A percentile compares a stretch with the other conserved stretches of the same genome.
phyloP scores from a whole-genome alignment of 805 yeast genomes.

The Metschnikowia lunata region DNA sequence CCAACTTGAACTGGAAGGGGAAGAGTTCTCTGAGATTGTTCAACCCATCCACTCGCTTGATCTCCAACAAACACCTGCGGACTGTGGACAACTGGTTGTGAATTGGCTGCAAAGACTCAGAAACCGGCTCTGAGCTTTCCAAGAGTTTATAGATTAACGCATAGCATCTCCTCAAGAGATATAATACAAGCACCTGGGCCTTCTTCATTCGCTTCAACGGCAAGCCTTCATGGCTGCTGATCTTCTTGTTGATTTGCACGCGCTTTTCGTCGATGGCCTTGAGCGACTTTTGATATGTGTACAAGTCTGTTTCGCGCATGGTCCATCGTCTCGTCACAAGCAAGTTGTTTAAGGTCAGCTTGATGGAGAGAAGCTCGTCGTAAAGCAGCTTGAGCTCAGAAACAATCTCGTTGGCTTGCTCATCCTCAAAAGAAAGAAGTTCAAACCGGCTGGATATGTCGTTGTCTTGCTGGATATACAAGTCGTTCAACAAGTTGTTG shows the following conservation, averaged over 20 bases:
- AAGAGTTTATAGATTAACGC: conserved; percentile 84
- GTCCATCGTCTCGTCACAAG: conserved; percentile 97
- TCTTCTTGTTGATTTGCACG: conserved; percentile 32
- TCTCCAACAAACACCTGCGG: conserved; percentile 81
- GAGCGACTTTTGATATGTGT: conserved; percentile 70
- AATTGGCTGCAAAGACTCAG: conserved; percentile 87
- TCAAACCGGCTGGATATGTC: conserved; percentile 23
- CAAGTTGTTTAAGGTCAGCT: conserved; percentile 73
- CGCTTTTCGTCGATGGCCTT: conserved; percentile 71
- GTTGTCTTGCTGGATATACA: conserved; percentile 42
- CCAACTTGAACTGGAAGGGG: conserved; percentile 93
- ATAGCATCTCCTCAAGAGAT: conserved; percentile 83
- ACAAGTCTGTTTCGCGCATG: conserved; percentile 90
- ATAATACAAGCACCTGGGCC: conserved; percentile 51
- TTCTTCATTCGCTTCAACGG: conserved; percentile 23
- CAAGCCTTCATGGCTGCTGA: conserved; percentile 18
- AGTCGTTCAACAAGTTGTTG: conserved; percentile 66
- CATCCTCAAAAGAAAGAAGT: conserved; percentile 18
- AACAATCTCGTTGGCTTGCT: conserved; percentile 36
- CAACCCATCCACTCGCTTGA: conserved; percentile 89
- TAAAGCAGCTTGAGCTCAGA: conserved; percentile 48
- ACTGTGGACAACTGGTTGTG: conserved; percentile 93
- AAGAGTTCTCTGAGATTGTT: conserved; percentile 83
- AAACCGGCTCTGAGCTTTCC: conserved; percentile 91
- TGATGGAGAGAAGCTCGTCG: conserved; percentile 57